Base-by-base conservation (phyloP, 192 early-diverging fungal genomes). In the Phycomyces nitens region DNA sequence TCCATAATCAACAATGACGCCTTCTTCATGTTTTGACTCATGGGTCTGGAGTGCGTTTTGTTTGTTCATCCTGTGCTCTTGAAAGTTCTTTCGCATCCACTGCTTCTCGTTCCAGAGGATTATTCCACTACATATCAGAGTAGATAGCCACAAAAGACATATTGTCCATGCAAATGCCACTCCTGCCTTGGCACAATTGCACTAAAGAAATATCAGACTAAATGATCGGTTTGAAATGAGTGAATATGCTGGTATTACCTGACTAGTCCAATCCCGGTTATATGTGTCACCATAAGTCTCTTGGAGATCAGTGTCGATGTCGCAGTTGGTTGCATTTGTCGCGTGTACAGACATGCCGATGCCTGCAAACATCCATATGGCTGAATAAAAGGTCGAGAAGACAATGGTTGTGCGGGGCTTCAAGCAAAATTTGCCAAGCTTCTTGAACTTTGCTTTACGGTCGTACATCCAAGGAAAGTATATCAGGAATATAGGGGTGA, bases 391-490 rank as follows among this genome's bases (percentile, higher is more conserved):
- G 11, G 21, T 10, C 38, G 56, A 57, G 34, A 73, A 68, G 24
- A 73, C 61, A 21, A 73, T 20, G 20, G 43, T 63, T 27, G 71
- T 59, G 20, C 71, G 59, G 15, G 66, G 61, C 57, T 73, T 67
- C 18, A 73, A 27, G 29, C 56, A 62, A 21, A 73, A 73, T 54
- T 73, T 73, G 41, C 71, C 71, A 16, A 73, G 44, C n/a, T 24
- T 54, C 42, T 73, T 73, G 47, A 67, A 73, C 29, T 73, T 73
- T 27, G 67, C 62, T 5, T 73, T 53, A 7, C 34, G 53, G 47
- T 73, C 71, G 40, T 73, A 73, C 40, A 55, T 60, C 71, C 71
- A 73, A 27, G 71, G 71, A 16, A 73, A 67, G 53, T 73, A 73
- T 6, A 67, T 27, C 22, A 73, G 51, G 39, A 62, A 16, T 12